These are phyloP conservation scores for Acanthamoeba healyi DNA, from an alignment of 208 protist species.

Conservation along the genomic window DNA sequence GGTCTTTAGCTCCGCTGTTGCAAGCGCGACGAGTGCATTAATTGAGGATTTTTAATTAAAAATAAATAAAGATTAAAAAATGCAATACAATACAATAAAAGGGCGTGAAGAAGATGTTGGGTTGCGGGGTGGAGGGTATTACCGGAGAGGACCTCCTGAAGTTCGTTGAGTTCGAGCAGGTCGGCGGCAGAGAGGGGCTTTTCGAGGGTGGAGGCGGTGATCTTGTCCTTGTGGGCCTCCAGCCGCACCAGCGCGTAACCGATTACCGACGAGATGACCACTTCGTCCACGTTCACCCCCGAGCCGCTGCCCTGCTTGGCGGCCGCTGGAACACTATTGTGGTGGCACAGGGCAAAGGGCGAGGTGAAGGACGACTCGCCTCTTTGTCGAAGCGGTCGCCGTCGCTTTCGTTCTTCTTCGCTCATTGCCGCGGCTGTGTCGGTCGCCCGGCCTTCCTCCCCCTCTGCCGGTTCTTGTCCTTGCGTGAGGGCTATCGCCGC, in stretches of 20 bases:
- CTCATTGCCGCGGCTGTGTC: background rate
- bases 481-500: background rate
- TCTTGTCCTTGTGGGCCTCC: slow-evolving; percentile 48
- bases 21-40: background rate
- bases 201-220: background rate
- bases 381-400: background rate
- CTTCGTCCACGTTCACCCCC: background rate
- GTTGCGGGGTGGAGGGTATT: background rate
- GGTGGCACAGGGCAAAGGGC: background rate
- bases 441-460: background rate
- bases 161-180: slow-evolving; percentile 26
- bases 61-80: background rate
- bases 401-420: slow-evolving; percentile 37
- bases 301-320: background rate
- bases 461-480: background rate
- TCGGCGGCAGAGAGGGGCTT: slow-evolving; percentile 31
- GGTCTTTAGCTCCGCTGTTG: slow-evolving; percentile 19
- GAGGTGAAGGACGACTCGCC: background rate
- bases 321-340: background rate
- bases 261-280: slow-evolving; percentile 48
- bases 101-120: background rate
- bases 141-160: slow-evolving; percentile 31
- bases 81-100: slow-evolving; percentile 31
- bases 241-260: slow-evolving; percentile 30
- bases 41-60: background rate